Conservation (phyloP, 2,329 filamentous ascomycete genomes). For the Fusarium nurragi region DNA sequence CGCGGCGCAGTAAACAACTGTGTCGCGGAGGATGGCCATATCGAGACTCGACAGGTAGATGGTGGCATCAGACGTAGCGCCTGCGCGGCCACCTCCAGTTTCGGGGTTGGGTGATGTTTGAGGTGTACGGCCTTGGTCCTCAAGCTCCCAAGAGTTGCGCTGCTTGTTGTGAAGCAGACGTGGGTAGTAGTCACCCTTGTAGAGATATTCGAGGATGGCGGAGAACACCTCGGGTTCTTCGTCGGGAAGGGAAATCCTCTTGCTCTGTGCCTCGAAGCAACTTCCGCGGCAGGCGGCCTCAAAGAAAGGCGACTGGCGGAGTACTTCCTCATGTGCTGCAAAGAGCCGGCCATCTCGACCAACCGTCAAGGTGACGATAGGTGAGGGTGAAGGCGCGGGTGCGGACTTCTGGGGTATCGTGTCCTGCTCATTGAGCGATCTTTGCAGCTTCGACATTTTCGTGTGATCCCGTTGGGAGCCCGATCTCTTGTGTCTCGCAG, state of each 20-base stretch:
- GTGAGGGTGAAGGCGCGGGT: constrained; percentile 58
- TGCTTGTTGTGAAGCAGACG: constrained; percentile 88
- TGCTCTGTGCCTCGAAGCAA: constrained; percentile 79
- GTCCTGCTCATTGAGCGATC: constrained; percentile 73
- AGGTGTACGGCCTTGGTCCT: constrained; percentile 65
- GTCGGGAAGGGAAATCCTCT: constrained; percentile 76
- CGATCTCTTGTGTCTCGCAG: constrained; percentile 78
- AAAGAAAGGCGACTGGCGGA: constrained; percentile 87
- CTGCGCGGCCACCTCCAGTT: constrained; percentile 56
- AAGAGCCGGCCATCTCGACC: constrained; percentile 88
- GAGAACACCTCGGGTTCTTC: constrained; percentile 94
- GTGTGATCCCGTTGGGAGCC: constrained; percentile 72
- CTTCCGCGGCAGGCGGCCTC: constrained; percentile 74
- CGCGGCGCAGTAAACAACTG: constrained; percentile 91
- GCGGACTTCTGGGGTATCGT: constrained; percentile 44
- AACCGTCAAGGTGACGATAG: constrained; percentile 88
- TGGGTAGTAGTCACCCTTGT: constrained; percentile 96
- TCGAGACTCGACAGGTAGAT: constrained; percentile 79
- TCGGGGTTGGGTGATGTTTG: constrained; percentile 63
- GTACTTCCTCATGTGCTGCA: constrained; percentile 93
- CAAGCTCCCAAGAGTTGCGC: constrained; percentile 88
- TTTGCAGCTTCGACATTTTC: constrained; percentile 86
- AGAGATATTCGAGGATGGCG: constrained; percentile 93
- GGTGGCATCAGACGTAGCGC: constrained; percentile 59
- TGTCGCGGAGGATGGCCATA: constrained; percentile 87